phyloP scores from a whole-genome alignment of 495 filamentous ascomycete species.

The Elasticomyces elasticus region DNA sequence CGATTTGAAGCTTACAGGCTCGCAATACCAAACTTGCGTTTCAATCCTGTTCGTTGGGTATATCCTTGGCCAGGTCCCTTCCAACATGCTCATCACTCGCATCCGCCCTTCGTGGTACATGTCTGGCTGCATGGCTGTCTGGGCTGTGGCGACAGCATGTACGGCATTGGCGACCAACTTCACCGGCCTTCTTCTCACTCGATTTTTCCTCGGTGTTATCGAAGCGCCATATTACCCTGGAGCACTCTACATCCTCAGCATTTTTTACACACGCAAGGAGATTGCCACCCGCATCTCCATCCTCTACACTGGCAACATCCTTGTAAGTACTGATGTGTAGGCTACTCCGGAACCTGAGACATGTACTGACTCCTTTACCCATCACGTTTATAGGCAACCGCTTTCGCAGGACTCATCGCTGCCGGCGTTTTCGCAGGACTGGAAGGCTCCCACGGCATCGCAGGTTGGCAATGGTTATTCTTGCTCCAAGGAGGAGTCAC shows the following conservation, averaged over 20 bases:
- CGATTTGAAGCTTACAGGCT: slow-evolving; percentile 39
- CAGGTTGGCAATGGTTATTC: slow-evolving; percentile 37
- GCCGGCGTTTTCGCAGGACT: slow-evolving; percentile 34
- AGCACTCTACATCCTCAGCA: slow-evolving; percentile 37
- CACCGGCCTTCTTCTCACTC: slow-evolving; percentile 32
- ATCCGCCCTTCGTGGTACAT: slow-evolving; percentile 33
- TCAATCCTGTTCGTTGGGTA: slow-evolving; percentile 50
- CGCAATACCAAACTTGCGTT: slow-evolving; percentile 47
- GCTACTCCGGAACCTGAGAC: too few species aligned
- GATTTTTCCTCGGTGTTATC: slow-evolving; percentile 36
- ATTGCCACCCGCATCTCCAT: slow-evolving; percentile 37
- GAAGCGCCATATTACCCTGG: slow-evolving; percentile 46
- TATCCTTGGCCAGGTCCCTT: slow-evolving; percentile 32
- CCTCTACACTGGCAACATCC: slow-evolving; percentile 36
- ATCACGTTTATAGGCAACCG: too few species aligned
- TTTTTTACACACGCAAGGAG: slow-evolving; percentile 46
- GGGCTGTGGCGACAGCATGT: slow-evolving; percentile 39
- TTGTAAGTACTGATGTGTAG: too few species aligned
- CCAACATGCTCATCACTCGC: slow-evolving; percentile 35
- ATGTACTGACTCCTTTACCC: too few species aligned
- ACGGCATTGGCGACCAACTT: slow-evolving; percentile 39
- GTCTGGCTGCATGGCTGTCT: slow-evolving; percentile 35
- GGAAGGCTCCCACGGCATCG: slow-evolving; percentile 33
- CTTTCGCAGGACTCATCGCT: slow-evolving; percentile 44
- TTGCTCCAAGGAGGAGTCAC: slow-evolving; percentile 35